Conservation (phyloP, 1,284 basidiomycete genomes). For the Irpex lacteus region DNA sequence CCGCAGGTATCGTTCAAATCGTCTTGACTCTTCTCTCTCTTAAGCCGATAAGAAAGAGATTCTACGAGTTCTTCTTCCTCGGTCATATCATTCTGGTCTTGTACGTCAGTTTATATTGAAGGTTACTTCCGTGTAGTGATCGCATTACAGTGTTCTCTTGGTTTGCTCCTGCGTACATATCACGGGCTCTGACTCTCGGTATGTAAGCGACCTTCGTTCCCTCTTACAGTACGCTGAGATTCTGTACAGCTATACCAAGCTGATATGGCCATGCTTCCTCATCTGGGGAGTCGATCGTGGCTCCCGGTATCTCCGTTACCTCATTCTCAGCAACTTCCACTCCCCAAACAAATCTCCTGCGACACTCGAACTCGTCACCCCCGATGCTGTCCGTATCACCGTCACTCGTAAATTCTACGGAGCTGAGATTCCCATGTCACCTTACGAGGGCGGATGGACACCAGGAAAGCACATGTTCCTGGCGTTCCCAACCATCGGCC, state of each 20-base stretch:
- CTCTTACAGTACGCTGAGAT: background rate
- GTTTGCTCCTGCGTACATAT: background rate
- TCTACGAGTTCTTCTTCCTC: slow-evolving; percentile 42
- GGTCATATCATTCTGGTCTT: slow-evolving; percentile 36
- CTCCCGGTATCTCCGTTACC: slow-evolving; percentile 11
- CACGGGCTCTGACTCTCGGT: background rate
- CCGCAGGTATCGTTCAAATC: slow-evolving; percentile 30
- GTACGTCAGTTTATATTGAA: slow-evolving; percentile 15
- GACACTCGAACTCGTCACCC: slow-evolving; percentile 6
- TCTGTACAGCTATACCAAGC: slow-evolving; percentile 5
- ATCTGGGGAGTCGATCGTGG: slow-evolving; percentile 12
- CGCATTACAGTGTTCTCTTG: slow-evolving; percentile 14
- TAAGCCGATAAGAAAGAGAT: slow-evolving; percentile 31
- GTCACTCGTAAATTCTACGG: slow-evolving; percentile 21
- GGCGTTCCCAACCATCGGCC: slow-evolving; percentile 12
- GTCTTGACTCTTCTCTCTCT: slow-evolving; percentile 33
- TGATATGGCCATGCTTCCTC: slow-evolving; percentile 9
- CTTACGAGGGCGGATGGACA: slow-evolving; percentile 2
- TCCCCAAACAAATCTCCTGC: slow-evolving; percentile 19
- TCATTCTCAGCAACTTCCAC: slow-evolving; percentile 8
- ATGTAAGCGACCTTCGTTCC: background rate
- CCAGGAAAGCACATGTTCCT: slow-evolving; percentile 14
- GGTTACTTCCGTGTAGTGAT: background rate
- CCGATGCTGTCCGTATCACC: slow-evolving; percentile 35
- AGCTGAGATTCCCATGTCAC: background rate